A percentile compares a stretch with the other conserved stretches of the same genome.
phyloP scores from a whole-genome alignment of 495 filamentous ascomycete genomes.

The Extremus antarcticus region DNA sequence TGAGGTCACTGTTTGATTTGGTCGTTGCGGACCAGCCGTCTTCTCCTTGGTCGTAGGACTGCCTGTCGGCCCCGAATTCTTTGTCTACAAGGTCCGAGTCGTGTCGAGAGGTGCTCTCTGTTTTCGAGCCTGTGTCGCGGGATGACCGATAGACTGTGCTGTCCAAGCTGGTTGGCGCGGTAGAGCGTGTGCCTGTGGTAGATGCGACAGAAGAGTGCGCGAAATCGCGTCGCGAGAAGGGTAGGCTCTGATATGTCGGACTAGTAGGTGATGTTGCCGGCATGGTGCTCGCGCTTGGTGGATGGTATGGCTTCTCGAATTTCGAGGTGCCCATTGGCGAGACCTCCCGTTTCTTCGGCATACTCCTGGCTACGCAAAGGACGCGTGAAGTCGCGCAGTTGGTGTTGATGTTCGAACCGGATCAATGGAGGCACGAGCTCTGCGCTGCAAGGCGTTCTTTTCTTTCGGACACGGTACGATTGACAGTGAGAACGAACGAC shows the following conservation, averaged over 20 bases:
- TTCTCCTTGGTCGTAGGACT: neutral
- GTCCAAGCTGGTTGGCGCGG: constrained; percentile 1
- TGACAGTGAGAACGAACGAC: no score
- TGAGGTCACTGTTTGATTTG: constrained; percentile 8
- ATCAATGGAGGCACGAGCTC: neutral
- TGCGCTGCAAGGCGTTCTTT: no score
- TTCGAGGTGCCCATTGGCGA: constrained; percentile 16
- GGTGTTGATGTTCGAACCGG: no score
- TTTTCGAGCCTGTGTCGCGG: neutral
- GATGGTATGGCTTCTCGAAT: constrained; percentile 14
- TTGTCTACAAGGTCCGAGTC: neutral
- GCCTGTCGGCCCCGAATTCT: neutral
- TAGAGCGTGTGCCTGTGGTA: neutral
- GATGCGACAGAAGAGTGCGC: constrained; percentile 3
- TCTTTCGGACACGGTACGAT: no score
- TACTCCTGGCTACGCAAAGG: neutral
- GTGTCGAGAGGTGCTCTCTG: neutral
- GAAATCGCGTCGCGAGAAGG: neutral
- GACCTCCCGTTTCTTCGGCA: constrained; percentile 1
- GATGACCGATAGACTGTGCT: neutral
- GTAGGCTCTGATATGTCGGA: neutral
- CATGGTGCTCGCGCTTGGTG: neutral
- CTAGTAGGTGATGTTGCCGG: constrained; percentile 11
- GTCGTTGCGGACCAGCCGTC: constrained; percentile 13
- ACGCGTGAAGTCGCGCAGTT: neutral